phyloP scores from a whole-genome alignment of 257 asterid genomes.

The Mentha longifolia region DNA sequence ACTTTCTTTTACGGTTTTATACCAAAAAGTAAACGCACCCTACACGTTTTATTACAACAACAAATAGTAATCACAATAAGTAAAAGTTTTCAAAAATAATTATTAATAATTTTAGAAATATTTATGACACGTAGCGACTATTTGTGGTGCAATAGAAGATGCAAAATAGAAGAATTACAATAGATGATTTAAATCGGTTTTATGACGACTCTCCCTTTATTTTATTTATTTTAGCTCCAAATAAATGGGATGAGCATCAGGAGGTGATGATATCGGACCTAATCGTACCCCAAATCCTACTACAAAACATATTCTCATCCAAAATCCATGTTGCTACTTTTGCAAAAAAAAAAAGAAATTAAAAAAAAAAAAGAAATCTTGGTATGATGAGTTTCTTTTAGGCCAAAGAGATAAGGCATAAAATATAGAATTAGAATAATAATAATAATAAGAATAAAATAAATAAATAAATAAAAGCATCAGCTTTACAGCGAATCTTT shows the following conservation, averaged over 20 bases:
- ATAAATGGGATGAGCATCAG: not conserved
- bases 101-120: no score
- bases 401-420: constrained; percentile 21
- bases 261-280: not conserved
- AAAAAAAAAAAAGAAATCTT: no score
- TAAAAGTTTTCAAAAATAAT: no score
- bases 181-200: no score
- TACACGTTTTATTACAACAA: no score
- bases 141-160: no score
- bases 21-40: no score
- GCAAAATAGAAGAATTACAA: no score
- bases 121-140: no score
- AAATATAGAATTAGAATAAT: not conserved
- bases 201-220: not conserved
- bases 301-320: constrained; percentile 5
- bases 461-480: constrained; percentile 5
- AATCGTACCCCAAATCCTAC: constrained; percentile 8
- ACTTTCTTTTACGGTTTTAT: no score
- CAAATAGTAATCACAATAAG: no score
- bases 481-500: constrained; percentile 29
- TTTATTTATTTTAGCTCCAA: not conserved
- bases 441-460: not conserved
- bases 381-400: not conserved
- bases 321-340: not conserved
- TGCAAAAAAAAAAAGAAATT: no score